Base-by-base conservation (phyloP, 148 eudicot species). In the Nepenthes mirabilis region DNA sequence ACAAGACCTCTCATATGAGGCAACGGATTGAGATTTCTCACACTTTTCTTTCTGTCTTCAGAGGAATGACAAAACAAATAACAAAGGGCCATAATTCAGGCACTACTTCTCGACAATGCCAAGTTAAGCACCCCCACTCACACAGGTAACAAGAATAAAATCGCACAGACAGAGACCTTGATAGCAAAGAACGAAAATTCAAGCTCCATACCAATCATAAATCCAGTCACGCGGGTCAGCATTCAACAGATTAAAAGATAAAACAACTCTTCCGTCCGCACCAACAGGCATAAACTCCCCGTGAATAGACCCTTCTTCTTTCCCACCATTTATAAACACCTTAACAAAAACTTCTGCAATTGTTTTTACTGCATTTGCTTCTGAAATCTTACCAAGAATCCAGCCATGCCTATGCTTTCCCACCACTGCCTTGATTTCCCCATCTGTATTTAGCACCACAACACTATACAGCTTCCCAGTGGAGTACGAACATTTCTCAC, bases 271-370 rank as follows among this genome's bases (percentile, higher is more conserved):
- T 45, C 99, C 99, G 76, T 93, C 96, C 50, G 96, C 85, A 55
- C 99, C 99, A 37, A 93, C 96, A 6, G 99, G 99, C 99, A 93
- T 86, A 76, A 93, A 93, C 79, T 93, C 99, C 47, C 87, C 83
- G 13, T 63, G 79, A 33, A 93, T 82, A 5, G 75, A 74, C 47
- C 99, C 95, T 74, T 84, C 95, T 60, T 81, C 83, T 74, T 76
- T 93, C 59, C 87, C 96, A 35, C 96, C 96, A 64, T 89, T 88
- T 67, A 82, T 76, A 61, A 93, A 84, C 50, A 86, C 66, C 50
- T 74, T 86, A 50, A 83, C 82, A 48, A 93, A 93, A 36, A 82
- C 75, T 77, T 88, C 95, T 0, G 96, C 91, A 55, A 84, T 75
- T 68, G 55, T 82, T 76, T 77, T 71, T 68, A 74, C 84, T 1